Percentiles rank a stretch among this genome's conserved stretches.
These are phyloP conservation scores for Achlya hypogyna DNA, from an alignment of 352 stramenopile genomes.

Conservation along the genomic window DNA sequence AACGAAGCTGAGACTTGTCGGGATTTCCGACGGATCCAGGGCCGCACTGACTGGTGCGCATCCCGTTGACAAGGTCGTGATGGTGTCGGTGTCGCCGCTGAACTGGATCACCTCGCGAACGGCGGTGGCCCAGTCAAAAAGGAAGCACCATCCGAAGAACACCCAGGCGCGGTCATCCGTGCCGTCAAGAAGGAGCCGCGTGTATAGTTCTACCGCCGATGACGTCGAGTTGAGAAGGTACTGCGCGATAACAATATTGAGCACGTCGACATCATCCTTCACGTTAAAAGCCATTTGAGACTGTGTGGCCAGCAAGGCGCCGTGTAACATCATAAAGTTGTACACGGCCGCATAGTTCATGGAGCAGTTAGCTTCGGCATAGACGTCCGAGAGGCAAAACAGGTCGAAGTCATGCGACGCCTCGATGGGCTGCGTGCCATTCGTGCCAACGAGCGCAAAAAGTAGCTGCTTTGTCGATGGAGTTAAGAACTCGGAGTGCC, in stretches of 20 bases:
- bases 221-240: not conserved
- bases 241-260: not conserved
- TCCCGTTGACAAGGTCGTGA: not conserved
- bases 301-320: not conserved
- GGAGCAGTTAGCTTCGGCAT: not conserved
- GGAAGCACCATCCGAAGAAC: conserved; percentile 1
- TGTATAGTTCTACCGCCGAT: not conserved
- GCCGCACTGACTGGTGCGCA: not conserved
- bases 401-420: not conserved
- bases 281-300: not conserved
- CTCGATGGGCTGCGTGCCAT: not conserved
- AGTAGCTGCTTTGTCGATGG: not conserved
- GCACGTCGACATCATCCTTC: not conserved
- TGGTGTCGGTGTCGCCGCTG: not conserved
- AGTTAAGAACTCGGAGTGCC: not conserved
- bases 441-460: not conserved
- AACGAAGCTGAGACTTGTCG: not conserved
- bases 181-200: not conserved
- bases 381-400: not conserved
- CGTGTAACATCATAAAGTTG: not conserved
- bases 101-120: conserved; percentile 8
- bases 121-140: conserved; percentile 7
- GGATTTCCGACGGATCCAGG: conserved; percentile 8
- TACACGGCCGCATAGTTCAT: not conserved
- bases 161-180: not conserved